Evolutionary conservation across 441 rosid genomes (phyloP).

Genomic region (Breynia disticha): DNA sequence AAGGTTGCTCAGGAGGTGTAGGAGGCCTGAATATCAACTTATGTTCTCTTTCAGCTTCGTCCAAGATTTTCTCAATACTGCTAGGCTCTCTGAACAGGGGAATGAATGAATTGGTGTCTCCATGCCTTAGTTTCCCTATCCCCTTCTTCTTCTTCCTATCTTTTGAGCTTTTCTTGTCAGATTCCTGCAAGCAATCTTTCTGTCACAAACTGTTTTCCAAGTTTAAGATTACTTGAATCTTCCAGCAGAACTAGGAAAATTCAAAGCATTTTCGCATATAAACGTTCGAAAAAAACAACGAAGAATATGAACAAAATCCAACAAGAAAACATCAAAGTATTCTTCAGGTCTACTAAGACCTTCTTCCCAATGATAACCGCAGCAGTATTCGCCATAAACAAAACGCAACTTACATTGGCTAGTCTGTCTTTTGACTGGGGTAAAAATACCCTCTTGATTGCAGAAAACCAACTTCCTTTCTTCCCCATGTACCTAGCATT

Average conservation of each 20-base stretch:
- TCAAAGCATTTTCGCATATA: neutral
- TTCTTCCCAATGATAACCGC: neutral
- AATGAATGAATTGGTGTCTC: constrained; percentile 73
- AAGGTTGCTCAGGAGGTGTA: constrained; percentile 49
- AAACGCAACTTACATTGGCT: constrained; percentile 38
- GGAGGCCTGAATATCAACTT: constrained; percentile 64
- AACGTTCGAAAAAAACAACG: neutral
- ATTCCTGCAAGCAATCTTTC: constrained; percentile 40
- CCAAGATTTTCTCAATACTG: constrained; percentile 88
- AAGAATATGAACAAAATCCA: neutral
- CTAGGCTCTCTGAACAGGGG: constrained; percentile 83
- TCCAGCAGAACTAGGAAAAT: neutral
- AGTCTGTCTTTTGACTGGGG: constrained; percentile 67
- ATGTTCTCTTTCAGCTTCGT: constrained; percentile 91
- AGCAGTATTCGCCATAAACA: neutral
- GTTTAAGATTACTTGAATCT: no score
- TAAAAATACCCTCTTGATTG: constrained; percentile 70
- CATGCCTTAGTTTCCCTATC: constrained; percentile 46
- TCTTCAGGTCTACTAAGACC: neutral
- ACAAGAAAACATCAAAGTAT: neutral
- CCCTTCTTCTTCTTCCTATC: constrained; percentile 81
- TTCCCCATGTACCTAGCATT: constrained; percentile 79
- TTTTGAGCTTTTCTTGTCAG: constrained; percentile 45
- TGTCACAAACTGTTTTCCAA: no score
- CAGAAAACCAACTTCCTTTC: constrained; percentile 90